Conservation (phyloP, 495 filamentous ascomycete genomes). For the Trichoderma orchidacearum region DNA sequence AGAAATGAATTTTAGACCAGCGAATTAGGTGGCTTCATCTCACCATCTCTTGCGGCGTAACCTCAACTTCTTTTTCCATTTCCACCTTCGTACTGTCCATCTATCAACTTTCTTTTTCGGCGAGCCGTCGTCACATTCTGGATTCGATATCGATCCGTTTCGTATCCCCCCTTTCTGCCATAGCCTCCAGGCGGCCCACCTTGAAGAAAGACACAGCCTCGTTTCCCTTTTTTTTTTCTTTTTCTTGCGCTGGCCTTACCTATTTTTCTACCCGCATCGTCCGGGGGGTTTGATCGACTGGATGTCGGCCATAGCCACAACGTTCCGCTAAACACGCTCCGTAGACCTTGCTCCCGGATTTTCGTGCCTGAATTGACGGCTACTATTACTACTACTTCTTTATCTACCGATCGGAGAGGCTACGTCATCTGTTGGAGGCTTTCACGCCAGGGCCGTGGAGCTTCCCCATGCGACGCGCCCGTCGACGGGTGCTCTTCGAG, state of each 20-base stretch:
- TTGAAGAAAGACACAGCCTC: neutral
- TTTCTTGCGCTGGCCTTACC: too few relatives aligned
- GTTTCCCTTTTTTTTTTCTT: neutral
- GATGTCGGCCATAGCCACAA: neutral
- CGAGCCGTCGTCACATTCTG: too few relatives aligned
- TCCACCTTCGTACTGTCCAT: too few relatives aligned
- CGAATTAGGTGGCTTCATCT: too few relatives aligned
- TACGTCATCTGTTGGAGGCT: neutral
- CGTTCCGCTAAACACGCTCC: neutral
- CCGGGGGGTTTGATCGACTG: neutral
- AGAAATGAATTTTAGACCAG: too few relatives aligned
- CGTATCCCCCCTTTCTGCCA: neutral
- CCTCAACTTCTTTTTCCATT: too few relatives aligned
- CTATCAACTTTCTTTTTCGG: too few relatives aligned
- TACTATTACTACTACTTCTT: too few relatives aligned
- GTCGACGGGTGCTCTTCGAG: constrained; percentile 1
- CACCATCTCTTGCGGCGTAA: too few relatives aligned
- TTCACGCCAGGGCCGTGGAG: neutral
- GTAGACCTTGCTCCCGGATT: neutral
- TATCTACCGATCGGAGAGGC: neutral
- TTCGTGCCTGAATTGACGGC: too few relatives aligned
- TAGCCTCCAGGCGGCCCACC: neutral
- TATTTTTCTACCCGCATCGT: too few relatives aligned
- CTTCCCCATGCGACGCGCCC: constrained; percentile 1
- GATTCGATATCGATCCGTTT: neutral